These are phyloP conservation scores for Cryptosporidium sp. DNA, from an alignment of 169 alveolate species.

Conservation along the genomic window DNA sequence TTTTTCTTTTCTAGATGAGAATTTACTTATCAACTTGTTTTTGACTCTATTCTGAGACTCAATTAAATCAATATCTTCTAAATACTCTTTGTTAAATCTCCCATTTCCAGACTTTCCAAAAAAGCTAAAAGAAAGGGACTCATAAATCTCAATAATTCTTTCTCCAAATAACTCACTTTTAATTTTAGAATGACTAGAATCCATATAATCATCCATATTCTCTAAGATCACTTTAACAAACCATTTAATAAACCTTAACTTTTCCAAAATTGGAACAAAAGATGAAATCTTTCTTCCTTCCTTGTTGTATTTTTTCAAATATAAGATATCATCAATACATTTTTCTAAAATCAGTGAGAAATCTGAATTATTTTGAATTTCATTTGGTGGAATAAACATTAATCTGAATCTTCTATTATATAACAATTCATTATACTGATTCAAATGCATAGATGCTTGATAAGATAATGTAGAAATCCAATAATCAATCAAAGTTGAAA, in stretches of 20 bases:
- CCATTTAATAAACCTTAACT: conserved; percentile 47
- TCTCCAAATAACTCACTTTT: background rate
- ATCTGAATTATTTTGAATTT: background rate
- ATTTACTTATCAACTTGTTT: conserved; percentile 15
- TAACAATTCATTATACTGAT: conserved; percentile 33
- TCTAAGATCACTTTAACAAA: conserved; percentile 13
- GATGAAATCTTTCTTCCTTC: background rate
- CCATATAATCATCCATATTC: background rate
- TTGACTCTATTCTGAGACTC: background rate
- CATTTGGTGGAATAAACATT: conserved; percentile 6
- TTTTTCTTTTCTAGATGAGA: conserved; percentile 26
- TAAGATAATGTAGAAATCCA: conserved; percentile 70
- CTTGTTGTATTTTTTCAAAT: background rate
- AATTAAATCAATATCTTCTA: background rate
- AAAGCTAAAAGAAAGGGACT: conserved; percentile 11
- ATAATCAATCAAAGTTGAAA: conserved; percentile 32
- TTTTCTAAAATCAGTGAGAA: conserved; percentile 10
- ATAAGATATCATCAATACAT: background rate
- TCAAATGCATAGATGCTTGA: conserved; percentile 37
- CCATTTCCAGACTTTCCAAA: background rate
- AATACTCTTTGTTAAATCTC: background rate
- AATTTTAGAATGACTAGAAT: too few relatives aligned
- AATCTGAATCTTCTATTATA: conserved; percentile 46
- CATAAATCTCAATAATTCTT: conserved; percentile 12
- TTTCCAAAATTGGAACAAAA: conserved; percentile 25